Conservation (phyloP, 805 yeast species). For the Teunomyces stri region DNA sequence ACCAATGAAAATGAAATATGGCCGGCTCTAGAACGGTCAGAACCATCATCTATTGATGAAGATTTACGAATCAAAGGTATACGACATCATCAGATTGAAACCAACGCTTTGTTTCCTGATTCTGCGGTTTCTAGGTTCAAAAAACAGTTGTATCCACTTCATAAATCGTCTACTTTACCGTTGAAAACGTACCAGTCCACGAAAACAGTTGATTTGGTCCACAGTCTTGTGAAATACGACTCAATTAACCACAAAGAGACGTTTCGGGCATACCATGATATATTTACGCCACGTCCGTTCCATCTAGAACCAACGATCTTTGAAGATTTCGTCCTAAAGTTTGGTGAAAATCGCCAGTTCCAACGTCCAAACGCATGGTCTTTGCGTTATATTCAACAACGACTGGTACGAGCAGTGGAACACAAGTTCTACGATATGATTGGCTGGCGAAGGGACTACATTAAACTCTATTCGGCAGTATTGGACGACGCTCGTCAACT, state of each 20-base stretch:
- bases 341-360: conserved; percentile 24
- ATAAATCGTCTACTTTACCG: background rate
- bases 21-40: background rate
- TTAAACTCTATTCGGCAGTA: conserved; percentile 20
- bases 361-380: conserved; percentile 23
- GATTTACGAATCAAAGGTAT: background rate
- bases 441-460: conserved; percentile 17
- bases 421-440: conserved; percentile 18
- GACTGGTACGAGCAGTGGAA: conserved; percentile 3
- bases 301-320: conserved; percentile 26
- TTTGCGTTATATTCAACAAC: conserved; percentile 5
- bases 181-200: background rate
- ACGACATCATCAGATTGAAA: background rate
- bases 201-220: conserved; percentile 3
- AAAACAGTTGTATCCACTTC: conserved; percentile 19
- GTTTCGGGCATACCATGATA: conserved; percentile 22
- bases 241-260: conserved; percentile 25
- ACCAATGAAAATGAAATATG: background rate
- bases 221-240: conserved; percentile 12
- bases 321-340: conserved; percentile 24
- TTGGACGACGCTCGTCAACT: conserved; percentile 26
- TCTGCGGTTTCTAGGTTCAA: conserved; percentile 7
- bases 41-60: background rate
- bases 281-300: conserved; percentile 25
- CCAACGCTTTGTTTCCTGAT: background rate